Conservation (phyloP, 352 stramenopile genomes). For the Pythium brachiatum region DNA sequence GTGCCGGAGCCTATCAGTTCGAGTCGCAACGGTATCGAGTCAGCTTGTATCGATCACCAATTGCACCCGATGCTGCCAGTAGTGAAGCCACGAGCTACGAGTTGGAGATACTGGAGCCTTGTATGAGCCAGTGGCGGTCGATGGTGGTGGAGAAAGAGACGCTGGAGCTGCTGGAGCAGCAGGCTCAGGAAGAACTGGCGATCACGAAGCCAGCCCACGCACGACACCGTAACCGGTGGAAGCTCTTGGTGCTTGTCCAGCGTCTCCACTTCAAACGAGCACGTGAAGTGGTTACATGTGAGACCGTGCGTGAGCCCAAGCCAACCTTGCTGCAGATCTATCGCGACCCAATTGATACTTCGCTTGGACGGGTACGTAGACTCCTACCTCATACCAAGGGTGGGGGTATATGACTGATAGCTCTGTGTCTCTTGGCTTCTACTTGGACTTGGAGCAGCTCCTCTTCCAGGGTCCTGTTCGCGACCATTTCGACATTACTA, state of each 20-base stretch:
- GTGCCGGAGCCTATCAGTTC: conserved; percentile 26
- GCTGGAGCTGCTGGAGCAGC: conserved; percentile 8
- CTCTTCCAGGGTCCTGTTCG: conserved; percentile 19
- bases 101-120: conserved; percentile 30
- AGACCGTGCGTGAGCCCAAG: neutral
- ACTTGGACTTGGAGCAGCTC: conserved; percentile 15
- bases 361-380: conserved; percentile 20
- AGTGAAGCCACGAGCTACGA: neutral
- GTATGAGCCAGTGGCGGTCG: conserved; percentile 9
- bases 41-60: conserved; percentile 36
- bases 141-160: conserved; percentile 3
- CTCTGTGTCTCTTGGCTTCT: neutral
- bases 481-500: neutral
- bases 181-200: neutral
- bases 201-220: neutral
- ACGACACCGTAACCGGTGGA: conserved; percentile 6
- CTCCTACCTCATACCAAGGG: neutral
- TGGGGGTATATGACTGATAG: neutral
- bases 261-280: conserved; percentile 12
- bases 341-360: conserved; percentile 18
- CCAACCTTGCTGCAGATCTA: conserved; percentile 14
- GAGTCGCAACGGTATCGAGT: conserved; percentile 32
- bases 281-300: neutral
- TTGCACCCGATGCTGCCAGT: neutral
- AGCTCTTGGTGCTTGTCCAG: conserved; percentile 10